Evolutionary conservation across 2,329 filamentous ascomycete species (phyloP), one percentile per base, ranked within the genome.

Genomic region (Colletotrichum falcatum): DNA sequence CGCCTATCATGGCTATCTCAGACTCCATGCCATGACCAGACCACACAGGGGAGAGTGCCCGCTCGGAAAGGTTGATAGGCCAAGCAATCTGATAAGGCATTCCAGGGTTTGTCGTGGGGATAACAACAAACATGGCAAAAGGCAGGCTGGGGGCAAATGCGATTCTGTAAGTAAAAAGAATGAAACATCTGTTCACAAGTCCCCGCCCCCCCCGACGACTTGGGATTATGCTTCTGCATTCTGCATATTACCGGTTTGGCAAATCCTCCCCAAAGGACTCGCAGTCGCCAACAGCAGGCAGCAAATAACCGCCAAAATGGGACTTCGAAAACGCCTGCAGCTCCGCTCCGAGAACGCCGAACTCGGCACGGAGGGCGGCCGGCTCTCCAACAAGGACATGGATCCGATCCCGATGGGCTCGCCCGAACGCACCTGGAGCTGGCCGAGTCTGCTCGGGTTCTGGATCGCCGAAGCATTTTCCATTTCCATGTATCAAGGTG

Each of bases 391-490:
- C 61, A 72, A 70, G 39, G 72, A 73, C 60, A 68, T 73, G 72
- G 72, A 73, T n/a, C 72, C 72, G 1, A 70, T 73, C 35, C 72
- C 72, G 48, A 66, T 73, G 66, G 62, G 71, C 16, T 65, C 66
- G 5, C 54, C 61, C n/a, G 66, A 70, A 28, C 66, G 72, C 56
- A 73, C 72, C 9, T 73, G 72, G 72, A 64, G 66, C 8, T 73
- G 72, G 72, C 70, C 72, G 53, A 73, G 72, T 42, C 48, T 73
- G 14, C 67, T 72, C 28, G 72, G 72, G 0, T 73, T 73, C 58
- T 73, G 72, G 72, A 64, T 73, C 20, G 72, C 72, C 3, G 72
- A 73, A 51, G 72, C 71, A 2, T 73, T 73, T 35, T 72, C 72
- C 5, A 73, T 73, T 26, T 72, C 72, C 18, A 73, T 73, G 66